phyloP scores from a whole-genome alignment of 2,329 filamentous ascomycete species.

The Grosmannia clavigera region DNA sequence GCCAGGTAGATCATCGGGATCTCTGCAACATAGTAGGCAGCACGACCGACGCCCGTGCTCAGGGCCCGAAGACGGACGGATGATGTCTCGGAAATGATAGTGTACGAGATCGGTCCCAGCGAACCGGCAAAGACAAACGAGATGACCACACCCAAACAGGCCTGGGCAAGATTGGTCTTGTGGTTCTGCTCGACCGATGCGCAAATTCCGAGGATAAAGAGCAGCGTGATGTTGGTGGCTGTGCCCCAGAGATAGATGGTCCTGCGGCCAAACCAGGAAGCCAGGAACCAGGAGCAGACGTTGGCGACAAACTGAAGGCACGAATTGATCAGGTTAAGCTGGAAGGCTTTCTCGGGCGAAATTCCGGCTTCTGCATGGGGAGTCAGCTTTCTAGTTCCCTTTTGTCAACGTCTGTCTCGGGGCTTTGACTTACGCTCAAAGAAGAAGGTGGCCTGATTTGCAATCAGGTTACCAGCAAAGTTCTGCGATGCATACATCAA shows the following conservation, averaged over 20 bases:
- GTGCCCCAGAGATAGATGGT: conserved; percentile 12
- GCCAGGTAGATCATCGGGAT: conserved; percentile 16
- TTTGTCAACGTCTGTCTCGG: conserved; percentile 11
- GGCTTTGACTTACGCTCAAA: conserved; percentile 35
- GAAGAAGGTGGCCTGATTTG: conserved; percentile 51
- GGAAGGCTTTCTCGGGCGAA: conserved; percentile 39
- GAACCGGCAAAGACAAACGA: conserved; percentile 41
- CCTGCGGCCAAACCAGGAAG: conserved; percentile 22
- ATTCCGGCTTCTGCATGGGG: conserved; percentile 44
- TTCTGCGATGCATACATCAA: conserved; percentile 47
- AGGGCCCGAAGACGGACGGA: conserved; percentile 20
- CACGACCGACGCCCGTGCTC: conserved; percentile 18
- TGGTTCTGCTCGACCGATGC: conserved; percentile 27
- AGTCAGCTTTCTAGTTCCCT: conserved; percentile 15
- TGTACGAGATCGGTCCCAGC: conserved; percentile 34
- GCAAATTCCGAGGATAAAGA: conserved; percentile 13
- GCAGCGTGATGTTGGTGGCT: conserved; percentile 8
- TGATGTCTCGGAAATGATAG: conserved; percentile 27
- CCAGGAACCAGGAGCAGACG: conserved; percentile 57
- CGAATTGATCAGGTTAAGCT: conserved; percentile 51
- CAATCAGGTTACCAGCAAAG: conserved; percentile 49
- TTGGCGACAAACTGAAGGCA: conserved; percentile 49
- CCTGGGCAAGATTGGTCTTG: conserved; percentile 15
- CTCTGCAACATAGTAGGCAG: conserved; percentile 18
- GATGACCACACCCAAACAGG: conserved; percentile 9